Evolutionary conservation across 768 basidiomycete species (phyloP).

Genomic region (Leccinum sublutescens): DNA sequence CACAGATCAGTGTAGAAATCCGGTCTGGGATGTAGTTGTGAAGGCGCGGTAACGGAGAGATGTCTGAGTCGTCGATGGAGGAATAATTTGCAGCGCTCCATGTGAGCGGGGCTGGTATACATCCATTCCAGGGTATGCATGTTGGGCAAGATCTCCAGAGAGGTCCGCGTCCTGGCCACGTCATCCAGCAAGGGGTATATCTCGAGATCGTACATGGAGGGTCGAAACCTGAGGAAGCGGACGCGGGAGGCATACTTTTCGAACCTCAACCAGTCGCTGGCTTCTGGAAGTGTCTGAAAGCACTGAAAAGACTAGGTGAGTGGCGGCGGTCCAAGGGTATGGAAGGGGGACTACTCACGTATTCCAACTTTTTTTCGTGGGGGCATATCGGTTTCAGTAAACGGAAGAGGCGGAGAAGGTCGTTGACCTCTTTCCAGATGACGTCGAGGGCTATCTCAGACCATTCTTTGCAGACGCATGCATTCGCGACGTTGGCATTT

Average conservation of each 20-base stretch:
- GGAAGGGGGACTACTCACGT: conserved; percentile 13
- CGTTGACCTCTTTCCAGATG: conserved; percentile 56
- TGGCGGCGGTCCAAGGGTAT: background rate
- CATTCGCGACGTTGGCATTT: conserved; percentile 42
- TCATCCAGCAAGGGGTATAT: conserved; percentile 40
- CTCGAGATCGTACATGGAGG: conserved; percentile 15
- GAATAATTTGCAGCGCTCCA: conserved; percentile 48
- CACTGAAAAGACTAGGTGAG: conserved; percentile 28
- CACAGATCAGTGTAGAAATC: conserved; percentile 39
- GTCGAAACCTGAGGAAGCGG: conserved; percentile 33
- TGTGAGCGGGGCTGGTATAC: conserved; percentile 19
- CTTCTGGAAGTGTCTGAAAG: conserved; percentile 42
- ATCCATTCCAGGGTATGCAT: conserved; percentile 52
- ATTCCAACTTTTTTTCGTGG: conserved; percentile 17
- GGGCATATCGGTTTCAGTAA: conserved; percentile 46
- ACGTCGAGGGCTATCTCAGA: conserved; percentile 53
- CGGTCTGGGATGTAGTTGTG: conserved; percentile 8
- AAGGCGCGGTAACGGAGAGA: conserved; percentile 33
- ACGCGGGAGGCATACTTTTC: conserved; percentile 53
- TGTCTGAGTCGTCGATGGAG: conserved; percentile 53
- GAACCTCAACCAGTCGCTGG: conserved; percentile 55
- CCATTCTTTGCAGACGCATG: conserved; percentile 59
- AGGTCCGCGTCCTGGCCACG: conserved; percentile 53
- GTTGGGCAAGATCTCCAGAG: conserved; percentile 53
- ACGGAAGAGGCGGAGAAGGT: conserved; percentile 44